A percentile compares a stretch with the other conserved stretches of the same genome.
phyloP scores from a whole-genome alignment of 768 basidiomycete genomes.

The Tylopilus intermedius region DNA sequence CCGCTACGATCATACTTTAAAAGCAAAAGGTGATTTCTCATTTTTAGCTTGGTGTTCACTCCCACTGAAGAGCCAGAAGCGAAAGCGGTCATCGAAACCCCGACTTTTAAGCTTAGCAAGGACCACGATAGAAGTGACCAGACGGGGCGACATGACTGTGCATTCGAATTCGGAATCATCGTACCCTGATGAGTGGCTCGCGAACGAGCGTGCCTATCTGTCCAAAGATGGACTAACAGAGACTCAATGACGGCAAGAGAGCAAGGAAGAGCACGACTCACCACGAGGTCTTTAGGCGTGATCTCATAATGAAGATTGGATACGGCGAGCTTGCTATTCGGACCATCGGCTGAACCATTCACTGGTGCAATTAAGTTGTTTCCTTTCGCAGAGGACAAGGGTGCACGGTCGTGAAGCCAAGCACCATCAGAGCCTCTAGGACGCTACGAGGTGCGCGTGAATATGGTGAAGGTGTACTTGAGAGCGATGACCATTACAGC shows the following conservation, averaged over 20 bases:
- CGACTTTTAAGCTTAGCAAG: slow-evolving; percentile 24
- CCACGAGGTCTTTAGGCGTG: slow-evolving; percentile 81
- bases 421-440: slow-evolving; percentile 56
- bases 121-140: slow-evolving; percentile 32
- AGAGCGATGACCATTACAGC: slow-evolving; percentile 26
- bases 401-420: slow-evolving; percentile 77
- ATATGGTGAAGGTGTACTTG: background rate
- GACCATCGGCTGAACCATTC: slow-evolving; percentile 16
- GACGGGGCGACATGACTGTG: slow-evolving; percentile 31
- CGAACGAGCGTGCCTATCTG: slow-evolving; percentile 88
- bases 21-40: slow-evolving; percentile 45
- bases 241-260: slow-evolving; percentile 2
- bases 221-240: slow-evolving; percentile 75
- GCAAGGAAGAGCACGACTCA: slow-evolving; percentile 37
- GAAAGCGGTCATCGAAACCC: slow-evolving; percentile 40
- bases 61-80: slow-evolving; percentile 34
- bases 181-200: slow-evolving; percentile 94
- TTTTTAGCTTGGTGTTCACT: slow-evolving; percentile 50
- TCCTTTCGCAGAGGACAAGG: slow-evolving; percentile 32
- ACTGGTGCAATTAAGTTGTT: slow-evolving; percentile 24
- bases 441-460: slow-evolving; percentile 39
- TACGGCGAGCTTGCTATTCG: slow-evolving; percentile 60
- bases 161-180: slow-evolving; percentile 47
- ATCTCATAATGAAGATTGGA: slow-evolving; percentile 92
- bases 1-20: slow-evolving; percentile 94